These are phyloP conservation scores for Parathielavia hyrcaniae DNA, from an alignment of 495 filamentous ascomycete species.

Conservation along the genomic window DNA sequence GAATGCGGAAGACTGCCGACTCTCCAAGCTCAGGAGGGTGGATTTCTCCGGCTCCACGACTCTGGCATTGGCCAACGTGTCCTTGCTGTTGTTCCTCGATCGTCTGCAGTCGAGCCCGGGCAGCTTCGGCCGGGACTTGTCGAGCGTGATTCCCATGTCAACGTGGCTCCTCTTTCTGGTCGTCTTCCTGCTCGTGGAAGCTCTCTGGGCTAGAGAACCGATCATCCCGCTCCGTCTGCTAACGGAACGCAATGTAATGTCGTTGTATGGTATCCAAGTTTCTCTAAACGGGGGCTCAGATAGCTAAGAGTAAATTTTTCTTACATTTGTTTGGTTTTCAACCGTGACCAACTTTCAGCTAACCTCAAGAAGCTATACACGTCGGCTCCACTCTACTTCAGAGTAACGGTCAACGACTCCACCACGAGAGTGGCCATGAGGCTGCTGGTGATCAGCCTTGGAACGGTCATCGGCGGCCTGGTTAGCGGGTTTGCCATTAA, in stretches of 20 bases:
- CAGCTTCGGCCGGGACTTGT: neutral
- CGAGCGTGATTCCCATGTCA: slow-evolving; percentile 1
- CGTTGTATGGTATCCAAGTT: slow-evolving; percentile 17
- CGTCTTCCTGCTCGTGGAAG: slow-evolving; percentile 9
- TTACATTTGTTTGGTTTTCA: too few species aligned
- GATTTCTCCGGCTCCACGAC: slow-evolving; percentile 18
- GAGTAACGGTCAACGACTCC: slow-evolving; percentile 9
- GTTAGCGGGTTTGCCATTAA: slow-evolving; percentile 15
- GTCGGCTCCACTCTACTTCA: slow-evolving; percentile 11
- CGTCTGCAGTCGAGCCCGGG: slow-evolving; percentile 1
- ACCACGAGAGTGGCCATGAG: neutral
- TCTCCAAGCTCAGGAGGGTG: slow-evolving; percentile 16
- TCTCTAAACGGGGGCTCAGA: slow-evolving; percentile 14
- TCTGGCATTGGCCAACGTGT: slow-evolving; percentile 15
- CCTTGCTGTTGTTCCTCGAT: slow-evolving; percentile 16
- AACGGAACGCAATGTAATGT: slow-evolving; percentile 5
- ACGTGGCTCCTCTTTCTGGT: slow-evolving; percentile 12
- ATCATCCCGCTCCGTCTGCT: slow-evolving; percentile 10
- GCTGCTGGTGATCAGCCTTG: slow-evolving; percentile 11
- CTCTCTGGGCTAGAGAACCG: slow-evolving; percentile 13
- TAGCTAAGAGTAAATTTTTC: slow-evolving; percentile 4
- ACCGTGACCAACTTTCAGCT: too few species aligned
- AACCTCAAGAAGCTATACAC: slow-evolving; percentile 9
- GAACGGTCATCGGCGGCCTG: slow-evolving; percentile 14
- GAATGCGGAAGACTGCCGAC: neutral